Base-by-base conservation (phyloP, 2,329 filamentous ascomycete genomes). In the Waltergamsia citrina region DNA sequence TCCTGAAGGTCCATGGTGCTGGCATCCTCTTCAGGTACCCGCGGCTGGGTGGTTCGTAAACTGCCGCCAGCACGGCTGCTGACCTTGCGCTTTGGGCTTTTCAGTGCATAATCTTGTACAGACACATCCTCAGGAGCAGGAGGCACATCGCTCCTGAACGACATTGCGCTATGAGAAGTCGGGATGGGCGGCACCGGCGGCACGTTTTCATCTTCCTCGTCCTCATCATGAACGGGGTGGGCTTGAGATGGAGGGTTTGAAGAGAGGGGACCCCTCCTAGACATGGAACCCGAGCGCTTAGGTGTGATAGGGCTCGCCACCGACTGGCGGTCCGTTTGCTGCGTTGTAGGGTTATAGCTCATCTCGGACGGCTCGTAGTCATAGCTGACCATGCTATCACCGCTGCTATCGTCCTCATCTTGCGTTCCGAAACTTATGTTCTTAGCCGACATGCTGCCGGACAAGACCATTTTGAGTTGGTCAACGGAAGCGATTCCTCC, bases 331-430 rank as follows among this genome's bases (percentile, higher is more conserved):
- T 53, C 54, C 22, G 56, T 53, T 36, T 39, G 48, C 40, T 23
- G 26, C 14, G 25, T 30, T 9, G 37, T 41, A 36, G 45, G 65
- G 46, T 73, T 75, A 51, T 74, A 78, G 25, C 74, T 81, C 15
- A 75, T 57, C 47, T 85, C 80, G 6, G 78, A 82, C n/a, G 73
- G 65, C 29, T 72, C 71, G 43, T 74, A 69, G 37, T 84, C 79
- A 42, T 78, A 81, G 58, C 78, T 83, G 41, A 81, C 70, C 64
- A 85, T 72, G 52, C 78, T 84, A 35, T 85, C 81, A 47, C 67
- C 76, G 35, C 65, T 70, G 38, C 71, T 73, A 33, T 69, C 65
- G 15, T 65, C 62, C n/a, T 56, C 59, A 4, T 43, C 43, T 5
- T 48, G 41, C 8, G 55, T 53, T 3, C 59, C 58, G 18, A 56